Conservation (phyloP, 2,329 filamentous ascomycete species). For the Neurospora sp. region DNA sequence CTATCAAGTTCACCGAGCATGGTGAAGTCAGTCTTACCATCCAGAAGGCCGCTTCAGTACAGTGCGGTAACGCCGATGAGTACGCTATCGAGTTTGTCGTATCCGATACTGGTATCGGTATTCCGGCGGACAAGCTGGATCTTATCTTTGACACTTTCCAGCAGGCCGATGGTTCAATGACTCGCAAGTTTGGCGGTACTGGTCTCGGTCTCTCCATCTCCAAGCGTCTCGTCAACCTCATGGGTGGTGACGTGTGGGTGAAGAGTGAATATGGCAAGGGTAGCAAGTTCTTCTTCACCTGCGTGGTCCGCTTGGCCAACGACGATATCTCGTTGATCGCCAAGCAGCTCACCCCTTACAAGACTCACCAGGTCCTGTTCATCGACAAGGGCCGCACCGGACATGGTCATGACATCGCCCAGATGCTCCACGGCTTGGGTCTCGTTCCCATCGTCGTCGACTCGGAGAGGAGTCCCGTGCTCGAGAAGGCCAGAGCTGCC, state of each 20-base stretch:
- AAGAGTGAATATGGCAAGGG: constrained; percentile 85
- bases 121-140: constrained; percentile 88
- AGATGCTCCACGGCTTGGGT: constrained; percentile 69
- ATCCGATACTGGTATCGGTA: constrained; percentile 92
- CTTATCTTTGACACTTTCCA: constrained; percentile 99
- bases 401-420: constrained; percentile 63
- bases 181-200: constrained; percentile 89
- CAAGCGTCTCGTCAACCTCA: constrained; percentile 85
- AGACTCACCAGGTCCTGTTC: constrained; percentile 84
- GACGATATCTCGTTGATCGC: constrained; percentile 69
- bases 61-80: constrained; percentile 55
- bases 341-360: constrained; percentile 81
- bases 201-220: constrained; percentile 91
- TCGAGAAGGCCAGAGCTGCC: constrained; percentile 37
- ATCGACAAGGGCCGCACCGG: constrained; percentile 83
- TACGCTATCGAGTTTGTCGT: constrained; percentile 95
- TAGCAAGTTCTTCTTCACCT: constrained; percentile 95
- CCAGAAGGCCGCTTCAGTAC: constrained; percentile 53
- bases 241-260: constrained; percentile 96
- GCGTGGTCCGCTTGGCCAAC: constrained; percentile 74
- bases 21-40: constrained; percentile 96
- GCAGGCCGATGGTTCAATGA: constrained; percentile 94
- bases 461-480: constrained; percentile 56
- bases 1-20: constrained; percentile 97
- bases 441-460: constrained; percentile 78